Evolutionary conservation across 2,329 filamentous ascomycete genomes (phyloP), one percentile per base, ranked within the genome.

Genomic region (Colletotrichum sp.): DNA sequence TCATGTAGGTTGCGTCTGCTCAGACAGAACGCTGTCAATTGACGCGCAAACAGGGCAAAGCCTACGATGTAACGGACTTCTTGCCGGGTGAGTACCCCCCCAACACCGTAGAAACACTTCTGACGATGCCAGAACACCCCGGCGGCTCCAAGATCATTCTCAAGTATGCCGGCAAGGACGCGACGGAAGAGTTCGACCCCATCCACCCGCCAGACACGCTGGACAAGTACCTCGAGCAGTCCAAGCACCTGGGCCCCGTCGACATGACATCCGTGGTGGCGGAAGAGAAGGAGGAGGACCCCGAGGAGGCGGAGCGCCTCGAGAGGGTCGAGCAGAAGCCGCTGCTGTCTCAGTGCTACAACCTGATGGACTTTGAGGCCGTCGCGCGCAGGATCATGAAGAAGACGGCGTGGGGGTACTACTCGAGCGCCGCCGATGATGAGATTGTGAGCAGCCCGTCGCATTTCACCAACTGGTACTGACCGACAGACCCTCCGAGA

Each of bases 361-460:
- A 98, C 83, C 86, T 98, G 76, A 92, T 97, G 87, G 97, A 99
- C 86, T 99, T 99, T 84, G 97, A 99, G 89, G 93, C 95, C 5
- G 96, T 99, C 43, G 97, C 97, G 7, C 93, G 94, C 80, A 89
- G 92, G 52, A 92, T 98, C 72, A 98, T 99, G 96, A 98, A 98
- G 91, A 98, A 95, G 88, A 94, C 93, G 2, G 96, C 96, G 0
- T 99, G 97, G 97, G 97, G 95, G 30, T 99, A 99, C 87, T 99
- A 99, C 85, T 98, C 95, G 1, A 97, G 95, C 82, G 96, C 95
- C 72, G 95, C 96, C 0, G 95, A 97, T 82, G 95, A 98, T 81
- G 95, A 96, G 85, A 96, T 96, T 85, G 94, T 95, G 83, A 82
- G 91, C 83, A 24, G 24, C 28, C n/a, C 14, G n/a, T 30, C 64